These are phyloP conservation scores for Tulasnella sp. DNA, from an alignment of 768 basidiomycete species.

Conservation along the genomic window DNA sequence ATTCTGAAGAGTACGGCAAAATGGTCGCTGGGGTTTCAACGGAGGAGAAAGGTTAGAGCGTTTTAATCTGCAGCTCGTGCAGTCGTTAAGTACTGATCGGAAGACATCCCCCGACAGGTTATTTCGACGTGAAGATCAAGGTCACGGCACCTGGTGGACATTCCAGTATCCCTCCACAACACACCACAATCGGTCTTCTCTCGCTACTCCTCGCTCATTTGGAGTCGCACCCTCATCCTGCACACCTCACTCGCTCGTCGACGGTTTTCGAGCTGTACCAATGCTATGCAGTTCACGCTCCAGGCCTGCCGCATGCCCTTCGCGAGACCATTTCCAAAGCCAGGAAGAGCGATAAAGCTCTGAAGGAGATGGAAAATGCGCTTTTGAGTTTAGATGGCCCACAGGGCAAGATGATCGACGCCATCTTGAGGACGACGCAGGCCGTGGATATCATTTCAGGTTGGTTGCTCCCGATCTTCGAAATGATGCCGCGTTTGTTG, in stretches of 20 bases:
- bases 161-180: slow-evolving; percentile 70
- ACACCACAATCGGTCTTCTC: slow-evolving; percentile 75
- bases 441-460: slow-evolving; percentile 51
- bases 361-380: slow-evolving; percentile 42
- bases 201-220: slow-evolving; percentile 55
- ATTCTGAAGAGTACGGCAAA: slow-evolving; percentile 34
- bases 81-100: no score
- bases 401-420: slow-evolving; percentile 27
- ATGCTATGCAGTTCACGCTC: slow-evolving; percentile 55
- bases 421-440: slow-evolving; percentile 58
- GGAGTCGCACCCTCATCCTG: slow-evolving; percentile 48
- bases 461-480: neutral
- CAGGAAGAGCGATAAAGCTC: slow-evolving; percentile 33
- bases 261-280: slow-evolving; percentile 51
- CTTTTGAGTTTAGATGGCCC: neutral
- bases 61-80: neutral
- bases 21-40: slow-evolving; percentile 52
- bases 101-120: no score
- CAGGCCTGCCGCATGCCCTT: slow-evolving; percentile 39
- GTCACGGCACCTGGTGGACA: slow-evolving; percentile 70
- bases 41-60: slow-evolving; percentile 49
- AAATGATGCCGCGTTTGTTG: neutral
- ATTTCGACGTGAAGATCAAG: slow-evolving; percentile 49
- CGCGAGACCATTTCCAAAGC: slow-evolving; percentile 41
- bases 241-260: slow-evolving; percentile 42